phyloP scores from a whole-genome alignment of 352 stramenopile genomes.

The Nothophytophthora sp. region DNA sequence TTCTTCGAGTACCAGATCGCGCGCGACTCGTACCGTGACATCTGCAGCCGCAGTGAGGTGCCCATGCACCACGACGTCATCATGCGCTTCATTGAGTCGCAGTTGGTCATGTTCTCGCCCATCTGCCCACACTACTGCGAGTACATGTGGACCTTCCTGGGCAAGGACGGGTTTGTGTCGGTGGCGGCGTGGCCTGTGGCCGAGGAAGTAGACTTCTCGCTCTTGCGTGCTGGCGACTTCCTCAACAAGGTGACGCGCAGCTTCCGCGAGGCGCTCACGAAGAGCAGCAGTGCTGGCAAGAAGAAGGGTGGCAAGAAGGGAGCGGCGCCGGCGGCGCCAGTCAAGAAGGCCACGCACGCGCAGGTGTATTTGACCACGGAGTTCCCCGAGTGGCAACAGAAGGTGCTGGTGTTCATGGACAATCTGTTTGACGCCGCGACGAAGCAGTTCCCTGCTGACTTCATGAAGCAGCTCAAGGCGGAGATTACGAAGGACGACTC shows the following conservation, averaged over 20 bases:
- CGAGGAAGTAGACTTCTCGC: conserved; percentile 90
- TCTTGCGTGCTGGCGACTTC: conserved; percentile 94
- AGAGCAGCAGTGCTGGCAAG: conserved; percentile 56
- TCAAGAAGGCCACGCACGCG: conserved; percentile 88
- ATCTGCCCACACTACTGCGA: conserved; percentile 96
- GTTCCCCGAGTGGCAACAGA: conserved; percentile 87
- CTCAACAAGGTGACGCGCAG: conserved; percentile 91
- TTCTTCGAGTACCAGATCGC: conserved; percentile 99
- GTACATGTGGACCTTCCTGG: conserved; percentile 92
- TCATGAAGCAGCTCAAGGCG: conserved; percentile 89
- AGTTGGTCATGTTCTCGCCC: conserved; percentile 95
- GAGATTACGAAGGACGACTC: conserved; percentile 71
- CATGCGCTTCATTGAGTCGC: conserved; percentile 92
- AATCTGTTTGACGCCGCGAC: conserved; percentile 53
- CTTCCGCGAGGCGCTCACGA: conserved; percentile 88
- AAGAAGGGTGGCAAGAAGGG: conserved; percentile 93
- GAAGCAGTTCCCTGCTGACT: conserved; percentile 78
- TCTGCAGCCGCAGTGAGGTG: conserved; percentile 83
- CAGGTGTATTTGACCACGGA: conserved; percentile 87
- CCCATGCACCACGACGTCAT: conserved; percentile 94
- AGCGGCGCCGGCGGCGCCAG: conserved; percentile 53
- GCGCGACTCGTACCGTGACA: conserved; percentile 97
- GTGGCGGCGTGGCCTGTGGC: conserved; percentile 87
- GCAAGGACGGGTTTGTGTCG: conserved; percentile 92
- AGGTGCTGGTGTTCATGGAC: conserved; percentile 85